These are phyloP conservation scores for Vigna hirtella DNA, from an alignment of 306 rosid species.

Conservation along the genomic window DNA sequence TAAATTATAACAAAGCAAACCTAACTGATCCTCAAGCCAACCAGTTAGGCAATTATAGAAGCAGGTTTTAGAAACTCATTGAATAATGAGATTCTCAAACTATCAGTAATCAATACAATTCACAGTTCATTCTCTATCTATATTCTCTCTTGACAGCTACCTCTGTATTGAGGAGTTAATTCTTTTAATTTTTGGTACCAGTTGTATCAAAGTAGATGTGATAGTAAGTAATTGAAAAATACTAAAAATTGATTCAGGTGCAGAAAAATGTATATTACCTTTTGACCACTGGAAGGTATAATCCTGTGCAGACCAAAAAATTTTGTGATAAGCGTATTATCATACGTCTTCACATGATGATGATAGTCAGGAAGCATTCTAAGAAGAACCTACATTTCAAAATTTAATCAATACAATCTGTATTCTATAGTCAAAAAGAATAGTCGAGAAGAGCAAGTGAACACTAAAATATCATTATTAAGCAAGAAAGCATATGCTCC, in stretches of 20 bases:
- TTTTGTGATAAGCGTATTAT: slow-evolving; percentile 92
- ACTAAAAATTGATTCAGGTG: slow-evolving; percentile 18
- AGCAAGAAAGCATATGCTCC: slow-evolving; percentile 10
- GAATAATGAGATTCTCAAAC: no score
- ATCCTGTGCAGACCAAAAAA: slow-evolving; percentile 99
- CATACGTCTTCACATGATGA: slow-evolving; percentile 87
- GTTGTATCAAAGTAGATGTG: background rate
- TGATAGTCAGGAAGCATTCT: slow-evolving; percentile 98
- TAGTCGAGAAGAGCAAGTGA: slow-evolving; percentile 31
- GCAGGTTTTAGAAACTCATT: no score
- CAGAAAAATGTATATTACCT: slow-evolving; percentile 59
- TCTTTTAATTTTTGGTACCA: background rate
- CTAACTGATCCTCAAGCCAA: no score
- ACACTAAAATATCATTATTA: slow-evolving; percentile 17
- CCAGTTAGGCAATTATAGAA: no score
- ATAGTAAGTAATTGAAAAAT: slow-evolving; percentile 18
- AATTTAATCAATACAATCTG: slow-evolving; percentile 46
- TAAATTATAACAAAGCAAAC: no score
- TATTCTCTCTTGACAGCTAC: no score
- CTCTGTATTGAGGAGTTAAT: no score
- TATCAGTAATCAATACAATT: no score
- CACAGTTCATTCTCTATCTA: no score
- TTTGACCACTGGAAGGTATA: slow-evolving; percentile 94
- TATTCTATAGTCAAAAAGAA: slow-evolving; percentile 15
- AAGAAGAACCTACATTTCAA: slow-evolving; percentile 78